Base-by-base conservation (phyloP, 306 rosid genomes). In the Morella rubra region DNA sequence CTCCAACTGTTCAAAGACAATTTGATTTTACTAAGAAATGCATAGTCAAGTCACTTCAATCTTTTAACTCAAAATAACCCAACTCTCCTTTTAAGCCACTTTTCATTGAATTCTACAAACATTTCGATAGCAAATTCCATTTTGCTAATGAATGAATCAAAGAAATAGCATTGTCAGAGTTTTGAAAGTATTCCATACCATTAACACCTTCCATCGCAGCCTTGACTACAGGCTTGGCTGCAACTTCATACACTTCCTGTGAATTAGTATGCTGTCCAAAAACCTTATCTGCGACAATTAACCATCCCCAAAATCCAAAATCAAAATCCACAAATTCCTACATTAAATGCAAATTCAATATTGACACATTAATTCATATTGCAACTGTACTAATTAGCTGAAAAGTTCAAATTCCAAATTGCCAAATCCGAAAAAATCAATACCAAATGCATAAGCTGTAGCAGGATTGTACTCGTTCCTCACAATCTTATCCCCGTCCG, bases 161-260 rank as follows among this genome's bases (percentile, higher is more conserved):
- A 20, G 9, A 68, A 71, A 7, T 71, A 20, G 71, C 51, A 72
- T 50, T 32, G 37, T 53, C 6, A 5, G 45, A 73, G 47, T 77
- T 67, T 67, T 60, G 44, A 73, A 74, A 68, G 61, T 1, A 77
- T 20, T 44, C 0, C 88, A 47, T 90, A 96, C 99, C 99, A 79
- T 91, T 93, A 84, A 93, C 85, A 72, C 99, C 99, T 80, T 96
- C 99, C 99, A 96, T 96, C 69, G 99, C 96, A 83, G 97, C 89
- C 86, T 89, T 96, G 62, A 96, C 97, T 4, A 96, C 97, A 61
- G 99, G 99, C 80, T 86, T 96, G 12, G 98, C 98, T 5, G 99
- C 99, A 41, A 92, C 97, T 79, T 96, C 99, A 71, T 96, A 96
- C 70, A 96, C 99, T 79, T 92, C 96, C 1, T 83, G 96, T 1